A percentile compares a stretch with the other conserved stretches of the same genome.
phyloP scores from a whole-genome alignment of 805 yeast species.

The Saccharomycopsis sp. region DNA sequence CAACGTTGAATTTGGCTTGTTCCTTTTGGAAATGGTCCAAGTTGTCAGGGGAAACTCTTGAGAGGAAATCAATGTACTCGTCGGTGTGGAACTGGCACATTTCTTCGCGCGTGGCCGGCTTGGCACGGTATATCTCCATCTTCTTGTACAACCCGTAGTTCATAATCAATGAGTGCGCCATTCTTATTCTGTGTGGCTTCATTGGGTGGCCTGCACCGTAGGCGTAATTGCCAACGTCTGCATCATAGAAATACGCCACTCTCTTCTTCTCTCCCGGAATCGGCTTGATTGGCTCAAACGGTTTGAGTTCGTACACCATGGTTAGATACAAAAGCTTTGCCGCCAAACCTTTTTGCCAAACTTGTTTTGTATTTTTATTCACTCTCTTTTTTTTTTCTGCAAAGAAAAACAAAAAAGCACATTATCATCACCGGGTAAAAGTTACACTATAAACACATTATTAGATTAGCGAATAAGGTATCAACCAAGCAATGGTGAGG shows the following conservation, averaged over 20 bases:
- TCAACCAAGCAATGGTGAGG: too few species aligned
- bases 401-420: too few species aligned
- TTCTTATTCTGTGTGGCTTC: conserved; percentile 98
- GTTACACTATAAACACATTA: too few species aligned
- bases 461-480: too few species aligned
- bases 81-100: conserved; percentile 98
- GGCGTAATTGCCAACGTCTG: conserved; percentile 96
- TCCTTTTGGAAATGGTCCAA: conserved; percentile 80
- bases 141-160: conserved; percentile 92
- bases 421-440: too few species aligned
- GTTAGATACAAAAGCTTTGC: too few species aligned
- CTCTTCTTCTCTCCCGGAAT: conserved; percentile 28
- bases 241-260: conserved; percentile 74
- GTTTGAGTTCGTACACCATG: conserved; percentile 44
- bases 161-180: conserved; percentile 96
- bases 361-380: too few species aligned
- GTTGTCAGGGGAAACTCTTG: conserved; percentile 88
- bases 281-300: conserved; percentile 48
- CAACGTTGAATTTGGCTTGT: conserved; percentile 87
- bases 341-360: too few species aligned
- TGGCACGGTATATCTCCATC: conserved; percentile 95
- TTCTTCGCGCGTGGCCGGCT: conserved; percentile 96
- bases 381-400: too few species aligned
- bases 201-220: conserved; percentile 98
- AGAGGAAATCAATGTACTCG: conserved; percentile 88